Percentiles rank a stretch among this genome's conserved stretches.
Conservation (phyloP, 345 rosid genomes). For the Eucalyptus cladocalyx region DNA sequence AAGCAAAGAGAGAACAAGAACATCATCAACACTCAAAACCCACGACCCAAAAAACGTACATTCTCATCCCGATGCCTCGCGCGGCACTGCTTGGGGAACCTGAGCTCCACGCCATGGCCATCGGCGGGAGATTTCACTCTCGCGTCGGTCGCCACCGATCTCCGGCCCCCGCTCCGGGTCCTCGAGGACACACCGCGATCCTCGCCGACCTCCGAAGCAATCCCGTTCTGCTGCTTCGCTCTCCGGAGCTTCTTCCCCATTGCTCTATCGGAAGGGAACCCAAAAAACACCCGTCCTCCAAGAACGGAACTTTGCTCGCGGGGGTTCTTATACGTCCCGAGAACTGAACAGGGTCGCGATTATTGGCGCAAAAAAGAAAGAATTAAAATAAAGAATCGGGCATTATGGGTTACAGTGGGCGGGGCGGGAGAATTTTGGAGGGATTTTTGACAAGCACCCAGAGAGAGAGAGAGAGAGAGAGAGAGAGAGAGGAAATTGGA, state of each 20-base stretch:
- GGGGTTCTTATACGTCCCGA: background rate
- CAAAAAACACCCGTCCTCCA: background rate
- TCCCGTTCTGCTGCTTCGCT: background rate
- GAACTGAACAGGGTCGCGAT: background rate
- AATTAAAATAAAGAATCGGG: background rate
- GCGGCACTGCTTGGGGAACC: background rate
- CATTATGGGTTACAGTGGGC: background rate
- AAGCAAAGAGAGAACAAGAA: background rate
- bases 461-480: background rate
- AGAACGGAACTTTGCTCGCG: background rate
- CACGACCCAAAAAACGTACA: background rate
- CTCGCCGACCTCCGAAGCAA: background rate
- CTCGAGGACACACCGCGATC: background rate
- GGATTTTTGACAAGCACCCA: background rate
- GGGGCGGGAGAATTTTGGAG: slow-evolving; percentile 3
- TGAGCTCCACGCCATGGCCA: background rate
- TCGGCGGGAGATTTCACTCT: background rate
- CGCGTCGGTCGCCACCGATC: background rate
- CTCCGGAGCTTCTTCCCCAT: background rate
- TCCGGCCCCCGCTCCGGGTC: background rate
- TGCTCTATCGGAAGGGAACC: too few relatives aligned
- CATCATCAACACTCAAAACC: background rate
- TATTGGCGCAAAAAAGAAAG: background rate
- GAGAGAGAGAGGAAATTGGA: background rate
- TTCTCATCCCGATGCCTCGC: background rate